These are phyloP conservation scores for Xylaria palmicola DNA, from an alignment of 495 filamentous ascomycete species.

Conservation along the genomic window DNA sequence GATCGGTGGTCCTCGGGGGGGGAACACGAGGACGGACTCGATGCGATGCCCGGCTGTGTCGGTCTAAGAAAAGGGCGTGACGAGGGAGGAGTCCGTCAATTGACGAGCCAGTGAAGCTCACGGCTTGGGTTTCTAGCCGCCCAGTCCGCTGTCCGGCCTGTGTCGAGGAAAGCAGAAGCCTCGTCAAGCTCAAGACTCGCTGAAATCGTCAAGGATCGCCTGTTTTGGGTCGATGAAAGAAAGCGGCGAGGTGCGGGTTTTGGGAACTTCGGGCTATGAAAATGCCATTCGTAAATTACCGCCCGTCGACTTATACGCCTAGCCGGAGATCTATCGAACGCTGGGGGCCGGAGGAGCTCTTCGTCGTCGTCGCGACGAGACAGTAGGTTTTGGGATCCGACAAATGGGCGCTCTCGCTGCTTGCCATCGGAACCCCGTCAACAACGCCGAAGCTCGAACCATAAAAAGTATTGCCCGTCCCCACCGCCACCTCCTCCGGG, in stretches of 20 bases:
- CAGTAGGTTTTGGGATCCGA: not conserved
- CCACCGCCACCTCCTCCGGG: constrained; percentile 2
- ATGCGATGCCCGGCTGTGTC: no score
- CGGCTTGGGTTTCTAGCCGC: not conserved
- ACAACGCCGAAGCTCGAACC: not conserved
- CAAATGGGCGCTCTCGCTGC: not conserved
- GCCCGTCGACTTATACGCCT: not conserved
- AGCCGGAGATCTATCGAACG: not conserved
- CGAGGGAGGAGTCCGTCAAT: no score
- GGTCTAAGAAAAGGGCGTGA: no score
- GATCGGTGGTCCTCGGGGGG: not conserved
- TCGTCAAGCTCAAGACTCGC: no score
- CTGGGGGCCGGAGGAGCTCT: not conserved
- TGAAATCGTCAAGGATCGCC: no score
- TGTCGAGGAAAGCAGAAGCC: not conserved
- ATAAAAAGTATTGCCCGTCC: constrained; percentile 11
- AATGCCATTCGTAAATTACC: not conserved
- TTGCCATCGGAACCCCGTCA: not conserved
- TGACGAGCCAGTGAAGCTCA: no score
- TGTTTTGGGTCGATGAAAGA: no score
- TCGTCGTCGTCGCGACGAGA: not conserved
- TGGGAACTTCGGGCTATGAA: not conserved
- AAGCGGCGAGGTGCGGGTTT: not conserved
- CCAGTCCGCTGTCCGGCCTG: not conserved
- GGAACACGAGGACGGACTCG: not conserved